phyloP scores from a whole-genome alignment of 2,329 filamentous ascomycete species.

The Plenodomus tracheiphilus region DNA sequence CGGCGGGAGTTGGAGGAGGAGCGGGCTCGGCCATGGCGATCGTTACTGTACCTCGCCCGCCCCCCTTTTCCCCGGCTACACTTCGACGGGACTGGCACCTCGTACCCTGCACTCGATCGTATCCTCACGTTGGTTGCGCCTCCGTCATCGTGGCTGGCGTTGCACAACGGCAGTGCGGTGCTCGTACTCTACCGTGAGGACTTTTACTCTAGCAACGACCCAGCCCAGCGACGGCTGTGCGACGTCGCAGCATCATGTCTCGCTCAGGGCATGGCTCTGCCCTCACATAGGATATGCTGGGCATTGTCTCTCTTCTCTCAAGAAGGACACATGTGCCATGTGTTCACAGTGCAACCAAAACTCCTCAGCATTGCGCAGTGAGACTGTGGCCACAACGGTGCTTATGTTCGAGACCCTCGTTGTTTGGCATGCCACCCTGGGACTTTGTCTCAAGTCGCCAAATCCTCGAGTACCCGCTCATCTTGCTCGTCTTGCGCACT shows the following conservation, averaged over 20 bases:
- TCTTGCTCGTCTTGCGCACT: no score
- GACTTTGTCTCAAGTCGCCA: constrained; percentile 1
- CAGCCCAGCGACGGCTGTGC: constrained; percentile 9
- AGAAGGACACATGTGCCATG: neutral
- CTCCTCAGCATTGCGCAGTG: constrained; percentile 1
- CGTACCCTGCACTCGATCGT: constrained; percentile 14
- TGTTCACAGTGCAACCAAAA: neutral
- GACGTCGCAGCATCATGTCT: neutral
- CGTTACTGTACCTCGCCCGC: neutral
- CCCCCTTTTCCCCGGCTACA: constrained; percentile 8
- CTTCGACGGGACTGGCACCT: constrained; percentile 10
- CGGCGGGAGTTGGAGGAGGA: neutral
- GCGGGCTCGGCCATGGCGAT: neutral
- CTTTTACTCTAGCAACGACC: constrained; percentile 7
- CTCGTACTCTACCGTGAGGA: no score
- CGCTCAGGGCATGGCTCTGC: neutral
- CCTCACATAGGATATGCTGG: constrained; percentile 4
- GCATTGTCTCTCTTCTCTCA: neutral
- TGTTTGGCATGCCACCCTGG: constrained; percentile 31
- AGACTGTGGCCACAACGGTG: constrained; percentile 5
- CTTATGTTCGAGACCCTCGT: constrained; percentile 32
- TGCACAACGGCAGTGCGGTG: constrained; percentile 20
- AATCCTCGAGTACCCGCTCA: neutral
- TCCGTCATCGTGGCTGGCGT: constrained; percentile 35
- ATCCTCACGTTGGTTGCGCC: constrained; percentile 17